phyloP scores from a whole-genome alignment of 768 basidiomycete genomes.

The Boletus subparvulus region DNA sequence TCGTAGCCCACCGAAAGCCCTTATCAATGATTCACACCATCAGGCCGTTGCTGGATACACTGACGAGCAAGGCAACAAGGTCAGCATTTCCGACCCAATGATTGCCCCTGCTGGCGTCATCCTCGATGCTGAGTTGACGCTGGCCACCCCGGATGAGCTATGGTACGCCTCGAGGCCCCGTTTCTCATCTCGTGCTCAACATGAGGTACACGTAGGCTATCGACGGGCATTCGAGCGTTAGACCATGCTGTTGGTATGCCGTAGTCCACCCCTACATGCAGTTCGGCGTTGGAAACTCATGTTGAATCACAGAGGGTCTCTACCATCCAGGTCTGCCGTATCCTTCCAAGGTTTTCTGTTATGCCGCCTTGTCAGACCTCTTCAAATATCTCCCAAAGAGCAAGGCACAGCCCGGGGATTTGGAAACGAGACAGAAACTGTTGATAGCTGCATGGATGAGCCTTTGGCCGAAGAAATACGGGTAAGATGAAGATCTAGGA shows the following conservation, averaged over 20 bases:
- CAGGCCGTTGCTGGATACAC: conserved; percentile 71
- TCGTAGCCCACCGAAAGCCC: background rate
- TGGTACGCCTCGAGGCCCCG: conserved; percentile 46
- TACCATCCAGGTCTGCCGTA: conserved; percentile 56
- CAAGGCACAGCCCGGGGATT: conserved; percentile 54
- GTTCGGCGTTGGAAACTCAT: background rate
- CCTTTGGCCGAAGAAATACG: conserved; percentile 66
- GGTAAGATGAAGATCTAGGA: conserved; percentile 33
- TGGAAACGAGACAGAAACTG: conserved; percentile 65
- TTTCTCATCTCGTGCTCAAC: conserved; percentile 7
- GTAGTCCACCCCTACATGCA: background rate
- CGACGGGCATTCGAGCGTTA: conserved; percentile 74
- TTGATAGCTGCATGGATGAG: conserved; percentile 82
- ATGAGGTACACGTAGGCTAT: conserved; percentile 50
- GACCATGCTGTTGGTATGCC: conserved; percentile 74
- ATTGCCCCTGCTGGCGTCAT: conserved; percentile 73
- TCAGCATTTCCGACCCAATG: conserved; percentile 48
- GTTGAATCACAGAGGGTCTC: conserved; percentile 45
- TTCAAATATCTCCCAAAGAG: conserved; percentile 71
- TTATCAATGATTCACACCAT: conserved; percentile 1
- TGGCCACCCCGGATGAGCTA: conserved; percentile 69
- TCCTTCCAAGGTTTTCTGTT: conserved; percentile 63
- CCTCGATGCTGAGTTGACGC: conserved; percentile 72
- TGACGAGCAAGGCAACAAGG: conserved; percentile 66
- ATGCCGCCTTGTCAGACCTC: conserved; percentile 66